Percentiles rank a stretch among this genome's conserved stretches.
Evolutionary conservation across 192 early-diverging fungal species (phyloP).

Genomic region (Fimicolochytrium jonesii): DNA sequence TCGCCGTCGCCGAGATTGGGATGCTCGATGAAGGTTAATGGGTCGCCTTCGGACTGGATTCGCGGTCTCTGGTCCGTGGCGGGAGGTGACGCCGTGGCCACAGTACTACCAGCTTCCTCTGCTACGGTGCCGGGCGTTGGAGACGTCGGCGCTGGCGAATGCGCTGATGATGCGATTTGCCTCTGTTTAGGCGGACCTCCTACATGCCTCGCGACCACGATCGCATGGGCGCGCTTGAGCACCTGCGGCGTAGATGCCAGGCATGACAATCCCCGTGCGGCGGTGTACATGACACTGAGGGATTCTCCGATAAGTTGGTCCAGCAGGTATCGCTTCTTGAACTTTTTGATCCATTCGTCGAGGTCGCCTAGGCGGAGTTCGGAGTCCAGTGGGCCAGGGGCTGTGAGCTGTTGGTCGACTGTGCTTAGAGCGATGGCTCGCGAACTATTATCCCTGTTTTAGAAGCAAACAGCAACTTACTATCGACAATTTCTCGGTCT

Average conservation of each 20-base stretch:
- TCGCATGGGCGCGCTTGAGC: not conserved
- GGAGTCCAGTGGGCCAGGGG: slow-evolving; percentile 26
- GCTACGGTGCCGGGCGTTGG: not conserved
- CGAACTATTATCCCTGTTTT: not conserved
- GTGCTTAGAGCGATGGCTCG: not conserved
- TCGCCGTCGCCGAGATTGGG: not conserved
- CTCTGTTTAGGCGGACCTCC: not conserved
- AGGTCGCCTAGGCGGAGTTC: slow-evolving; percentile 26
- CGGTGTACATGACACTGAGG: not conserved
- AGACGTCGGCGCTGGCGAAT: not conserved
- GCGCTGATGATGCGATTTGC: not conserved
- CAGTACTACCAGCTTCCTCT: too few species aligned
- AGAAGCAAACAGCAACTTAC: slow-evolving; percentile 13
- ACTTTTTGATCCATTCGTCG: slow-evolving; percentile 29
- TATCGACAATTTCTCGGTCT: slow-evolving; percentile 33
- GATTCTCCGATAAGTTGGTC: slow-evolving; percentile 18
- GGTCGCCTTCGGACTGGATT: not conserved
- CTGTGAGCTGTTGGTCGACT: slow-evolving; percentile 4
- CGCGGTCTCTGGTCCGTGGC: too few species aligned
- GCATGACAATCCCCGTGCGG: not conserved
- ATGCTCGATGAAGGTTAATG: not conserved
- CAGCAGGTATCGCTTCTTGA: slow-evolving; percentile 14
- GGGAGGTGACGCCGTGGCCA: too few species aligned
- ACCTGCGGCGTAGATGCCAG: not conserved
- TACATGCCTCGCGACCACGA: not conserved